Evolutionary conservation across 495 filamentous ascomycete species (phyloP).

Genomic region (Talaromyces proteolyticus): DNA sequence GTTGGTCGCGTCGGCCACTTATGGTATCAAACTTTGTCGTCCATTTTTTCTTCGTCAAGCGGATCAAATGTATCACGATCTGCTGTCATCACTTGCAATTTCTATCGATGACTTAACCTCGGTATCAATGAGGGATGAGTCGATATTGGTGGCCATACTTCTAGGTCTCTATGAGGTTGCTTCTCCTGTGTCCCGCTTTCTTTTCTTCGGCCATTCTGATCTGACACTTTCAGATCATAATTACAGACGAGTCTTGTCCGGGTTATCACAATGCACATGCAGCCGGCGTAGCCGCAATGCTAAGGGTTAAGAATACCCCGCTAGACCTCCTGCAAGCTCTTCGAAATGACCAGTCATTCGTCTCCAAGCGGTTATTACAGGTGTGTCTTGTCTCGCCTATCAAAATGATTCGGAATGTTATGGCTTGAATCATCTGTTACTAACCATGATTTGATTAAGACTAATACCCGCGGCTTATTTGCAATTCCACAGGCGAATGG

Average conservation of each 20-base stretch:
- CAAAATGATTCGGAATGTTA: too few species aligned
- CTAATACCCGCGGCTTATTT: background rate
- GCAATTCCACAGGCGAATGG: background rate
- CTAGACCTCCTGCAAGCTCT: constrained; percentile 13
- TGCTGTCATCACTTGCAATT: constrained; percentile 16
- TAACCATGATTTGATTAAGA: constrained; percentile 4
- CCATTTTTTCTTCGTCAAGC: constrained; percentile 15
- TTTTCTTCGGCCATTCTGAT: background rate
- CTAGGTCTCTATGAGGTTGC: constrained; percentile 26
- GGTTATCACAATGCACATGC: constrained; percentile 20
- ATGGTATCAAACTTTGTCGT: constrained; percentile 17
- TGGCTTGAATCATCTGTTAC: too few species aligned
- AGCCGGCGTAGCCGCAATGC: constrained; percentile 16
- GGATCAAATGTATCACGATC: constrained; percentile 17
- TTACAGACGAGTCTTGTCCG: constrained; percentile 9
- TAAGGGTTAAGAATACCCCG: constrained; percentile 14
- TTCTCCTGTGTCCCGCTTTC: background rate
- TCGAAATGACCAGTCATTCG: constrained; percentile 8
- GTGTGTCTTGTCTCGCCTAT: constrained; percentile 2
- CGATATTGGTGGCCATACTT: constrained; percentile 13
- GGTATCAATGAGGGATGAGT: constrained; percentile 9
- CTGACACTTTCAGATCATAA: constrained; percentile 16
- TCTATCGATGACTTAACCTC: constrained; percentile 10
- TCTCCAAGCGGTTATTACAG: constrained; percentile 4
- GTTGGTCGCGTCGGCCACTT: constrained; percentile 18